Evolutionary conservation across 352 stramenopile species (phyloP), one percentile per base, ranked within the genome.

Genomic region (Thraustochytrium aureum): DNA sequence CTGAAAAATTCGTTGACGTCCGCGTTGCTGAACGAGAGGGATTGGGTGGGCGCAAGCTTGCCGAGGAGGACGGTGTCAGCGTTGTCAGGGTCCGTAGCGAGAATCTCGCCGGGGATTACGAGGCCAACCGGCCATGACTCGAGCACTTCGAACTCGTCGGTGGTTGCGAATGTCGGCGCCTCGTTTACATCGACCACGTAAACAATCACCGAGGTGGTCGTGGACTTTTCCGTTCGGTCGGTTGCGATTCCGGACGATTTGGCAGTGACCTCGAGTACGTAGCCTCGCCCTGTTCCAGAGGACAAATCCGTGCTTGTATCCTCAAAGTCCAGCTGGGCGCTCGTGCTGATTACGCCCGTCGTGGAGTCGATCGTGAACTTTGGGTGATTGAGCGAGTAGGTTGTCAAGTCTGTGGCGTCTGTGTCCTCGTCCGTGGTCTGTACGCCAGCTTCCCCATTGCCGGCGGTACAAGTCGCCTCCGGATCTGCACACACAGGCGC

Each of bases 101-200:
- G 26, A 30, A 79, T 73, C 12, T 5, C 30, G 12, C 32, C 35
- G 35, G 69, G 69, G 37, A 79, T n/a, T 14, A 33, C 37, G 35
- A 32, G n/a, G n/a, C 69, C 69, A 6, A 79, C 30, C 20, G 69
- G 69, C 69, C 69, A 79, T 10, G 69, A 50, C 54, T 79, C 69
- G 2, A 50, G 50, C 14, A 67, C 41, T 4, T 43, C n/a, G 38
- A 79, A 17, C 10, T 17, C 4, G 2, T 39, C 10, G 38, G 26
- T 54, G 5, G 52, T 67, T 2, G 41, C 52, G 54, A 79, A 17
- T 12, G n/a, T 26, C 26, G 69, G 69, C 5, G 30, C 52, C 30
- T 79, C 69, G 69, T 79, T 79, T 6, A 39, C 69, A 32, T 79
- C 69, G 20, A 79, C 69, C 5, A 79, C 69, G 56, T 79, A 79